phyloP scores from a whole-genome alignment of 1,284 basidiomycete genomes.

The Schizophyllum commune region DNA sequence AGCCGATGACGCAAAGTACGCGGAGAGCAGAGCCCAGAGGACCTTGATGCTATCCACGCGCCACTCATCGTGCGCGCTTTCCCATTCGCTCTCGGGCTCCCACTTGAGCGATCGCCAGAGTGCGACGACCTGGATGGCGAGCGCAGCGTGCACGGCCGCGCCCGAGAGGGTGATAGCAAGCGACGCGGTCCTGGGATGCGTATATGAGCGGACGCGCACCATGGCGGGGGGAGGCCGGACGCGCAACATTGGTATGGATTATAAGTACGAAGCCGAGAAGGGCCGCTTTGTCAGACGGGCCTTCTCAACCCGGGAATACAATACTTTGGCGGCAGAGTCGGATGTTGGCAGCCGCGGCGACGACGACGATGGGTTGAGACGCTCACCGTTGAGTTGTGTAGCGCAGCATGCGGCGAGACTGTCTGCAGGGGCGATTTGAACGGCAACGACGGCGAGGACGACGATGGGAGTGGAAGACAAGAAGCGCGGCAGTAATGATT shows the following conservation, averaged over 20 bases:
- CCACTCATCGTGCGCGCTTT: constrained; percentile 50
- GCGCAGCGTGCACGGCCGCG: constrained; percentile 42
- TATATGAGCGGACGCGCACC: not conserved
- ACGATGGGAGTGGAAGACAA: not conserved
- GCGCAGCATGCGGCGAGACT: not conserved
- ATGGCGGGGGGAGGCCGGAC: not conserved
- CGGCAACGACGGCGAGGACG: not conserved
- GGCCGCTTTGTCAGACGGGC: not conserved
- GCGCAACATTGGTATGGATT: not conserved
- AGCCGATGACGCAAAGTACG: constrained; percentile 58
- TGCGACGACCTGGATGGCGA: constrained; percentile 48
- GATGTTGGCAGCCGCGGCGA: not conserved
- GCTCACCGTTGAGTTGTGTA: not conserved
- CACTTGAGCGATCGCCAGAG: constrained; percentile 56
- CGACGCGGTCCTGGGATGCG: constrained; percentile 39
- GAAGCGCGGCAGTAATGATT: not conserved
- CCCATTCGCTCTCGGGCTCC: constrained; percentile 69
- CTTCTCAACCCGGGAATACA: not conserved
- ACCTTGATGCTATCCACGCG: constrained; percentile 53
- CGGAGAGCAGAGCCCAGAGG: constrained; percentile 55
- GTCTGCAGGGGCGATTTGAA: not conserved
- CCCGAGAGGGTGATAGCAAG: constrained; percentile 49
- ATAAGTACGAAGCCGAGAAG: not conserved
- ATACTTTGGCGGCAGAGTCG: too few species aligned
- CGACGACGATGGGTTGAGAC: not conserved